Evolutionary conservation across 192 early-diverging fungal genomes (phyloP), one percentile per base, ranked within the genome.

Genomic region (Chytriomyces sp.): DNA sequence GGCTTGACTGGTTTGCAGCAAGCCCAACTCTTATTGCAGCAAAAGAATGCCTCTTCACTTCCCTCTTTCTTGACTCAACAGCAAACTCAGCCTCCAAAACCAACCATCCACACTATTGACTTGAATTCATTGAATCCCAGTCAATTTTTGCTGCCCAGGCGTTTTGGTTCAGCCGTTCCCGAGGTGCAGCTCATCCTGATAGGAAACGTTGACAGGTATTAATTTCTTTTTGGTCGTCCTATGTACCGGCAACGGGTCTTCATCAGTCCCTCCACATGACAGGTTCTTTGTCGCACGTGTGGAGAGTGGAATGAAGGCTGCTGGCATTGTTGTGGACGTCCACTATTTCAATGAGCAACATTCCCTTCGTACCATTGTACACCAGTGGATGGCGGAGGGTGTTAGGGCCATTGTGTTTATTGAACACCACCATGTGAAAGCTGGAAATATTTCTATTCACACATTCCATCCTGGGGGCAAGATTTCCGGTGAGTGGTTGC

Each of bases 341-440:
- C 44, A 81, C 17, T 60, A 73, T 57, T 58, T 83, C 7, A 52
- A 65, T 41, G 57, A 73, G n/a, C 76, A 71, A 52, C 40, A 72
- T 39, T 34, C 71, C n/a, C 49, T 83, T 17, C 55, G 76, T 4
- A 63, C 66, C 5, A 64, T 80, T 22, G 72, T 82, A 26, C 61
- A 81, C 25, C 79, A 83, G 57, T 78, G 81, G 77, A 78, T 78
- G 60, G 70, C 57, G 4, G 80, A 82, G 58, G 77, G 81, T n/a
- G 77, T 79, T 8, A 59, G 81, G 17, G 79, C 77, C 4, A 77
- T 82, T 3, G 59, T 85, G 25, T 81, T 83, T 59, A 33, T 85
- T 54, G 84, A 85, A 52, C 31, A 74, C 12, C 52, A 67, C 3
- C 72, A 81, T 59, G 84, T 75, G 28, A 41, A 41, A 39, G 39